Evolutionary conservation across 768 basidiomycete genomes (phyloP), one percentile per base, ranked within the genome.

Genomic region (Lentinula sp.): DNA sequence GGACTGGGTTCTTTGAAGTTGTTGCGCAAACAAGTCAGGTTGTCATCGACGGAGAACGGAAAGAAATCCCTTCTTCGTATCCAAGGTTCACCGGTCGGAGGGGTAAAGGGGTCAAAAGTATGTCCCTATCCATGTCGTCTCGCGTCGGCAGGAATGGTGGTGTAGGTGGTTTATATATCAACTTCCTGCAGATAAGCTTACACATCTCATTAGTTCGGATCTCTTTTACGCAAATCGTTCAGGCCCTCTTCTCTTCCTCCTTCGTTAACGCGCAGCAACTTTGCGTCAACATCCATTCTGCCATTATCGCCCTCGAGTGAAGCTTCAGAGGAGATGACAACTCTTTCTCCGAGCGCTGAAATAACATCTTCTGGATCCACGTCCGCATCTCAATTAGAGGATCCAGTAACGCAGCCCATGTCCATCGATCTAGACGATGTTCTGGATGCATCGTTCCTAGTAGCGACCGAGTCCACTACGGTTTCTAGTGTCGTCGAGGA

Each of bases 391-490:
- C 45, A 52, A 32, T n/a, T 76, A 3, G 74, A 77, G 13, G 69
- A 73, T 28, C 68, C 70, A 31, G 75, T 80, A 28, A 73, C 83
- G 13, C 81, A 85, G 61, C 76, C 83, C 10, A 50, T 60, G 46
- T 76, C 83, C 10, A 60, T 60, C 40, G 80, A 82, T 62, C 78
- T 93, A 21, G 84, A 89, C 65, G 91, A 93, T 65, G 89, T 93
- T 16, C 77, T 93, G 39, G 88, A 93, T 60, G 78, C 85, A 0
- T 86, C 90, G 0, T 84, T 88, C 71, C 75, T 91, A 18, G 18
- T 23, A 13, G 85, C 85, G 65, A 78, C 80, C 0, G 86, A 86
- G 64, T 60, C 61, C 15, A 70, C 67, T 53, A 61, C 65, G 61
- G 69, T 68, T 42, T 64, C 69, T 16, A 69, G 32, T 35, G 32